A percentile compares a stretch with the other conserved stretches of the same genome.
Conservation (phyloP, 2,329 filamentous ascomycete genomes). For the Aspergillus transmontanensis region DNA sequence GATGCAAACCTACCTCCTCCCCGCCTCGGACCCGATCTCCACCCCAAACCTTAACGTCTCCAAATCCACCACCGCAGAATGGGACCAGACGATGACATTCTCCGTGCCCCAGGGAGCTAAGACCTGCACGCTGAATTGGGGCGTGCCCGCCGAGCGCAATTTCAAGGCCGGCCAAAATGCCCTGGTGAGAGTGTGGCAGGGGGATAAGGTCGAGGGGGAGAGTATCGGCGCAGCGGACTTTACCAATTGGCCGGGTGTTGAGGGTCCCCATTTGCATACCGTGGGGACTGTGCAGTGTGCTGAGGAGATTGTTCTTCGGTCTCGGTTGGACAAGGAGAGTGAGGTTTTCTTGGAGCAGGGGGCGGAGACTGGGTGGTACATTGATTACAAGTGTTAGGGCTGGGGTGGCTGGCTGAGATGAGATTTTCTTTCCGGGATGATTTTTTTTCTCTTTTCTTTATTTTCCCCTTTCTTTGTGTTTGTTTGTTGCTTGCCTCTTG, state of each 20-base stretch:
- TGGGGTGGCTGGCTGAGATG: not conserved
- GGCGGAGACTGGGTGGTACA: conserved; percentile 9
- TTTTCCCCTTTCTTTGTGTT: not conserved
- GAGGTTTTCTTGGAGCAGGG: conserved; percentile 9
- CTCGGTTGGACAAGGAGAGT: conserved; percentile 1
- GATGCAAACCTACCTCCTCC: not conserved
- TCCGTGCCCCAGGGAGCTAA: conserved; percentile 1
- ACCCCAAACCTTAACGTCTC: conserved; percentile 5
- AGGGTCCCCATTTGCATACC: not conserved
- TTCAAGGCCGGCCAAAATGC: conserved; percentile 10
- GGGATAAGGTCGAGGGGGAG: not conserved
- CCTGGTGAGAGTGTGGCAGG: conserved; percentile 1
- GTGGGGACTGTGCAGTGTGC: conserved; percentile 2
- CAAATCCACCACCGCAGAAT: conserved; percentile 2
- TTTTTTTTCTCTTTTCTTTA: not conserved
- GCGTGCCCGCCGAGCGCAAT: conserved; percentile 5
- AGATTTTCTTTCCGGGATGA: not conserved
- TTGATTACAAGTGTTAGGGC: conserved; percentile 8
- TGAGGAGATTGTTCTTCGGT: not conserved
- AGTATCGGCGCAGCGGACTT: conserved; percentile 8
- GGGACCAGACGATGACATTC: conserved; percentile 10
- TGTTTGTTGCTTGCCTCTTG: not conserved
- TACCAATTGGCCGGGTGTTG: conserved; percentile 6
- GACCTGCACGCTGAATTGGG: conserved; percentile 2
- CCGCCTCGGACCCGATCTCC: not conserved